phyloP scores from a whole-genome alignment of 2,329 filamentous ascomycete species.

The Ophiostoma sp. region DNA sequence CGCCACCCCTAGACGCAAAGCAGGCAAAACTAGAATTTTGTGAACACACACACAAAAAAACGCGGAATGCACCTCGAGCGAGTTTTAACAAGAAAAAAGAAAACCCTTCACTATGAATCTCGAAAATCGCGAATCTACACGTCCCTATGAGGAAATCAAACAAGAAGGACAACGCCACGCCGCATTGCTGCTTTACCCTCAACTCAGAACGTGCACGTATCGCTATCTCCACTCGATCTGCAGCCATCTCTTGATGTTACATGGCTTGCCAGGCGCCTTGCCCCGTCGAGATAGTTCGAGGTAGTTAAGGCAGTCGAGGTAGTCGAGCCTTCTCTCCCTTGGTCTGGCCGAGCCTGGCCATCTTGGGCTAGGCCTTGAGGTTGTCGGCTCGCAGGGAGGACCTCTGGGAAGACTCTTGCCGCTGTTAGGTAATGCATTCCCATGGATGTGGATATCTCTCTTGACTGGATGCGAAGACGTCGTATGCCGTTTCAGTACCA shows the following conservation, averaged over 20 bases:
- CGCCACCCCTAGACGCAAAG: constrained; percentile 9
- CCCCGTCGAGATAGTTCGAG: neutral
- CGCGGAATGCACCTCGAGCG: neutral
- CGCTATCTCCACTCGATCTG: neutral
- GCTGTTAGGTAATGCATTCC: neutral
- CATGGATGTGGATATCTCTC: neutral
- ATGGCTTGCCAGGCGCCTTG: neutral
- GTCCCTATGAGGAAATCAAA: neutral
- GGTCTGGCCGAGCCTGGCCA: neutral
- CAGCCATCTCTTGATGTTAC: constrained; percentile 1
- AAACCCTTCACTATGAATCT: neutral
- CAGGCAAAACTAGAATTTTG: neutral
- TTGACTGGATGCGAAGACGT: neutral
- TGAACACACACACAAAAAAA: neutral
- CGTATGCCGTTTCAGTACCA: neutral
- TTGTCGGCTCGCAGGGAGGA: neutral
- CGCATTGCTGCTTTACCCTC: neutral
- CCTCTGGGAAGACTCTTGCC: neutral
- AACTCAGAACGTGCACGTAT: neutral
- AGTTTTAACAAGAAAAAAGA: neutral
- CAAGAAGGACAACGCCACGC: neutral
- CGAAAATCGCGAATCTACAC: neutral
- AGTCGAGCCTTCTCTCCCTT: neutral
- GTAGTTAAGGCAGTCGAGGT: neutral
- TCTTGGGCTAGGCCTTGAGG: neutral